A percentile compares a stretch with the other conserved stretches of the same genome.
Conservation (phyloP, 371 early-diverging fungal species). For the Ordospora pajunii region DNA sequence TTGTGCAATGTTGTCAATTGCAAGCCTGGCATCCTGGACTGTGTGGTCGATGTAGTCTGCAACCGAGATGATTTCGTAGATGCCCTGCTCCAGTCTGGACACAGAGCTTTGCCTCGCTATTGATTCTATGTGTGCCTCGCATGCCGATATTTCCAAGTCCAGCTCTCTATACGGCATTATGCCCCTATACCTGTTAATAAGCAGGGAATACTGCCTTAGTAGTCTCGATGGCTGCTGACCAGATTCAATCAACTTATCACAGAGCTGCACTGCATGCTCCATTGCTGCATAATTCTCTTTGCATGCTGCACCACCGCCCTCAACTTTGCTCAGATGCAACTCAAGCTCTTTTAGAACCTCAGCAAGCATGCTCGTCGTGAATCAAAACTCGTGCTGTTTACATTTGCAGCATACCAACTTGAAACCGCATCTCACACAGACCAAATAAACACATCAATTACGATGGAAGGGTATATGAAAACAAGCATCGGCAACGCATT, state of each 20-base stretch:
- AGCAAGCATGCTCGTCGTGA: no score
- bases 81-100: neutral
- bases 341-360: no score
- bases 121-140: neutral
- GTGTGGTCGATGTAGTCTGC: neutral
- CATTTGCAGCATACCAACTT: no score
- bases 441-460: no score
- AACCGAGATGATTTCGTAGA: neutral
- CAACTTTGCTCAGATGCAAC: no score
- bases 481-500: no score
- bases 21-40: neutral
- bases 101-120: neutral
- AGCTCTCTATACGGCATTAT: neutral
- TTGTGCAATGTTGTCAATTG: neutral
- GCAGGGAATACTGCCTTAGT: neutral
- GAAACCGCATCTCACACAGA: no score
- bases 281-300: neutral
- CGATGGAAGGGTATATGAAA: no score
- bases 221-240: neutral
- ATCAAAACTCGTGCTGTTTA: no score
- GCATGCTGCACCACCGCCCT: no score
- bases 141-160: neutral
- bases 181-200: neutral
- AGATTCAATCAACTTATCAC: neutral
- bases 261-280: neutral